A percentile compares a stretch with the other conserved stretches of the same genome.
Conservation (phyloP, 176 grass and related monocot species). For the Avena insularis region DNA sequence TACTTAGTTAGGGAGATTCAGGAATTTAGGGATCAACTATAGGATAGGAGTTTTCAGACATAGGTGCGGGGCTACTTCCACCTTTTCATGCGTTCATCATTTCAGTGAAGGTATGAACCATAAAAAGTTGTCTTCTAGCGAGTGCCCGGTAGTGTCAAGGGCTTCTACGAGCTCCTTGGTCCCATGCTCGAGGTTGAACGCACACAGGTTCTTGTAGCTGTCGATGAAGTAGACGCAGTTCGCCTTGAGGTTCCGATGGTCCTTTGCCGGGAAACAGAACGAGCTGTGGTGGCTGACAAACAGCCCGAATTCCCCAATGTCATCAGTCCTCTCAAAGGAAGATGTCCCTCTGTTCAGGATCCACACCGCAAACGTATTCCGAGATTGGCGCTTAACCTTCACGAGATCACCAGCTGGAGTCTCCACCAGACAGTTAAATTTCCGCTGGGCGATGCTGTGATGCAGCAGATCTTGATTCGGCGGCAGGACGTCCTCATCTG, state of each 20-base stretch:
- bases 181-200: constrained; percentile 48
- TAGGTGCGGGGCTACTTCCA: background rate
- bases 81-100: background rate
- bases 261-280: constrained; percentile 35
- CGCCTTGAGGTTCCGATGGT: constrained; percentile 47
- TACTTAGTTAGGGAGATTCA: background rate
- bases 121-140: background rate
- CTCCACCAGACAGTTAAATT: constrained; percentile 45
- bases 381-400: constrained; percentile 38
- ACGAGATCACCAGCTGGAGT: constrained; percentile 52
- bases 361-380: constrained; percentile 44
- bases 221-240: constrained; percentile 65
- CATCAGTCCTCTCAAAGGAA: constrained; percentile 21
- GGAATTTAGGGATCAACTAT: background rate
- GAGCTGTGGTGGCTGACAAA: constrained; percentile 50
- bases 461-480: background rate
- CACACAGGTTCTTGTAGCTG: constrained; percentile 38
- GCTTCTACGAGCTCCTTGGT: constrained; percentile 52
- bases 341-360: constrained; percentile 34
- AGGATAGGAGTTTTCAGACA: constrained; percentile 16
- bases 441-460: background rate
- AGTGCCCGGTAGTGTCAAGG: background rate
- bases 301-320: constrained; percentile 40
- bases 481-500: constrained; percentile 18
- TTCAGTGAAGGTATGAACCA: constrained; percentile 57